Evolutionary conservation across 192 early-diverging fungal genomes (phyloP).

Genomic region (Coemansia sp.): DNA sequence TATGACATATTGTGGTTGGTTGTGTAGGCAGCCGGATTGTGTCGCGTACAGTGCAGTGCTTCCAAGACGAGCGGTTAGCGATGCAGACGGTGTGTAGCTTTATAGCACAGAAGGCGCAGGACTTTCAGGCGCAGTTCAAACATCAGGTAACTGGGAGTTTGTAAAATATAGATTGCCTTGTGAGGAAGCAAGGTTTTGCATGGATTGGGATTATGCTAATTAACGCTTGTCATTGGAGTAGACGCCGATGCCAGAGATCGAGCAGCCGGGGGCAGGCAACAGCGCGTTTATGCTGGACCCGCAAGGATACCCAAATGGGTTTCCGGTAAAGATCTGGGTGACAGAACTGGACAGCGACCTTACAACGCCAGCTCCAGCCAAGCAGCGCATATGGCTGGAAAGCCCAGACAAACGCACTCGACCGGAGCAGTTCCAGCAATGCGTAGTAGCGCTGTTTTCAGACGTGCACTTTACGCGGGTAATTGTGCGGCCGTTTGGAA

Average conservation of each 20-base stretch:
- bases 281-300: slow-evolving; percentile 26
- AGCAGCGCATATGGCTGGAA: slow-evolving; percentile 28
- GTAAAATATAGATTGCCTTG: no score
- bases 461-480: slow-evolving; percentile 38
- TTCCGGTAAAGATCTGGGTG: slow-evolving; percentile 34
- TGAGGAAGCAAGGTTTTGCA: no score
- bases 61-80: slow-evolving; percentile 13
- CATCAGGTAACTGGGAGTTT: slow-evolving; percentile 11
- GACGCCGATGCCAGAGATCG: slow-evolving; percentile 18
- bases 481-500: slow-evolving; percentile 26
- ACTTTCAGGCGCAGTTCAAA: not conserved
- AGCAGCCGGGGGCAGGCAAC: slow-evolving; percentile 8
- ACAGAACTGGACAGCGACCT: slow-evolving; percentile 22
- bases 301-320: slow-evolving; percentile 26
- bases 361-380: slow-evolving; percentile 14
- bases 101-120: slow-evolving; percentile 2
- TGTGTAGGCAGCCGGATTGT: slow-evolving; percentile 8
- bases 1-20: not conserved
- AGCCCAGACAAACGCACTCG: slow-evolving; percentile 11
- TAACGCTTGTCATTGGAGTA: slow-evolving; percentile 2
- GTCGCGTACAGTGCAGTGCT: slow-evolving; percentile 14
- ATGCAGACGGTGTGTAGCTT: slow-evolving; percentile 34
- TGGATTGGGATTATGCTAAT: not conserved
- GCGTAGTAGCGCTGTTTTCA: slow-evolving; percentile 24
- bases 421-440: slow-evolving; percentile 13